A percentile compares a stretch with the other conserved stretches of the same genome.
Evolutionary conservation across 2,329 filamentous ascomycete species (phyloP).

Genomic region (Penicillium sp.): DNA sequence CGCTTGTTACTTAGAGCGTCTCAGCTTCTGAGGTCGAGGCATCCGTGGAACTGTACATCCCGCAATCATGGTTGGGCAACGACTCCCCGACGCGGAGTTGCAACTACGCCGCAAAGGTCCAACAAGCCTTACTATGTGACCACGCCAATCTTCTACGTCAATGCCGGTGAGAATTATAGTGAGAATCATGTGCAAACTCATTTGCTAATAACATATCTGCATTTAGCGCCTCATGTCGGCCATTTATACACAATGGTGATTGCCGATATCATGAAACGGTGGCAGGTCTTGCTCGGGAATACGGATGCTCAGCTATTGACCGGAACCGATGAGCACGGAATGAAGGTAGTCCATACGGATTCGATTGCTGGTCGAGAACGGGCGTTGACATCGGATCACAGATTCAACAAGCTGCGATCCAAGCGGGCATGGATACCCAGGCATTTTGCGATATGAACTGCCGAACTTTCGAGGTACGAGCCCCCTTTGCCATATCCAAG

Average conservation of each 20-base stretch:
- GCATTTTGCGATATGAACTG: constrained; percentile 86
- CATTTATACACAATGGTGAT: constrained; percentile 93
- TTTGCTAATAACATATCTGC: not conserved
- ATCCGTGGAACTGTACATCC: constrained; percentile 30
- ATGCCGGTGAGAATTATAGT: constrained; percentile 64
- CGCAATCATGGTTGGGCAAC: constrained; percentile 21
- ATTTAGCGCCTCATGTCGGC: constrained; percentile 80
- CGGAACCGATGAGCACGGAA: constrained; percentile 94
- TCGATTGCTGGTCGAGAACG: not conserved
- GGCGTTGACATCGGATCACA: constrained; percentile 25
- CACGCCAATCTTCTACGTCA: constrained; percentile 98
- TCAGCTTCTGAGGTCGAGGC: constrained; percentile 19
- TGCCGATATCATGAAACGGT: constrained; percentile 87
- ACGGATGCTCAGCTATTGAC: constrained; percentile 71
- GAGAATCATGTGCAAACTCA: not conserved
- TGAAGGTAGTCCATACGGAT: constrained; percentile 59
- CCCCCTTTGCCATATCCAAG: not conserved
- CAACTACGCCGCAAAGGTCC: constrained; percentile 24
- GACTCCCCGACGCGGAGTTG: constrained; percentile 26
- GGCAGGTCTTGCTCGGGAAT: constrained; percentile 72
- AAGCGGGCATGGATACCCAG: constrained; percentile 68
- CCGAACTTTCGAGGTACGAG: constrained; percentile 64
- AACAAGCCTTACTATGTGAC: constrained; percentile 91
- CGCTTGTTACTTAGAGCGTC: constrained; percentile 32
- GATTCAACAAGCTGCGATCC: constrained; percentile 79